Conservation (phyloP, 495 filamentous ascomycete genomes). For the Annulohypoxylon stygium region DNA sequence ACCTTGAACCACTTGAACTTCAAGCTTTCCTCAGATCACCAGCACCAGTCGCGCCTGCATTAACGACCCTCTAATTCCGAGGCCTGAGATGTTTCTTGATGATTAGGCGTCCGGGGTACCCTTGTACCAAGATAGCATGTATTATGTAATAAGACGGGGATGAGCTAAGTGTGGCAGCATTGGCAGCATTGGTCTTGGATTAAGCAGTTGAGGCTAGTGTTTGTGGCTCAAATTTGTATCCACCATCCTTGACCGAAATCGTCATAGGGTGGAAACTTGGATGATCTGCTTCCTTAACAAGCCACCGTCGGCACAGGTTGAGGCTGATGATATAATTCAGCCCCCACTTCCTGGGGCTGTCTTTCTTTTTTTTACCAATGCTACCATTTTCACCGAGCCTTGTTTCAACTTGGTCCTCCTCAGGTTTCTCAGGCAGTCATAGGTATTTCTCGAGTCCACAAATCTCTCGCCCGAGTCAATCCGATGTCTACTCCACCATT, state of each 20-base stretch:
- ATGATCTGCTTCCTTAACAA: slow-evolving; percentile 1
- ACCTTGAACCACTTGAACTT: background rate
- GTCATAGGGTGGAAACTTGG: background rate
- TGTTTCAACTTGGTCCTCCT: background rate
- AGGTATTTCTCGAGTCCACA: background rate
- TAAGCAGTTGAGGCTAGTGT: background rate
- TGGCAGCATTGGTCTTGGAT: too few relatives aligned
- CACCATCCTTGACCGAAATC: slow-evolving; percentile 4
- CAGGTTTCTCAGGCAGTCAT: background rate
- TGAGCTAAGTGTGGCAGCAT: background rate
- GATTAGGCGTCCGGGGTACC: slow-evolving; percentile 8
- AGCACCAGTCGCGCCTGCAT: slow-evolving; percentile 29
- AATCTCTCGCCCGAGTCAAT: slow-evolving; percentile 3
- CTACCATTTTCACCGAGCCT: background rate
- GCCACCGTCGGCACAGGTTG: background rate
- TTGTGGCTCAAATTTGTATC: slow-evolving; percentile 6
- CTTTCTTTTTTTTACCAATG: slow-evolving; percentile 2
- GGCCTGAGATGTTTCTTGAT: slow-evolving; percentile 43
- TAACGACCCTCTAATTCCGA: slow-evolving; percentile 39
- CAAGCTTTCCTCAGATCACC: slow-evolving; percentile 13
- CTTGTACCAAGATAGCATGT: slow-evolving; percentile 4
- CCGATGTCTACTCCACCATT: background rate
- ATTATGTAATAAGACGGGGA: slow-evolving; percentile 1
- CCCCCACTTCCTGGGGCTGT: background rate
- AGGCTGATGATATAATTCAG: background rate